Evolutionary conservation across 257 asterid species (phyloP).

Genomic region (Coffea eugenioides): DNA sequence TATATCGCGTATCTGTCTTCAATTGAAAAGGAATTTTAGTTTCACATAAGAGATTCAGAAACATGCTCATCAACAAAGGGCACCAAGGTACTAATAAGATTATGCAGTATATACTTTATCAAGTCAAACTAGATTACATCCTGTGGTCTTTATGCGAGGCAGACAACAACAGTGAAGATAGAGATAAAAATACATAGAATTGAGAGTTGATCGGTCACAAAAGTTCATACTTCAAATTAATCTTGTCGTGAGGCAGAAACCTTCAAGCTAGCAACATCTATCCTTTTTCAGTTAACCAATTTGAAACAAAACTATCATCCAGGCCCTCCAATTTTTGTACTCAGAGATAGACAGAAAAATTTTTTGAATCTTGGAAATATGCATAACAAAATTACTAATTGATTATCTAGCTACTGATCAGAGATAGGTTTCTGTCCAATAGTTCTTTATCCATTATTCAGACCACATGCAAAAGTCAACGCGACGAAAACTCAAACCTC

Average conservation of each 20-base stretch:
- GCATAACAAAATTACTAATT: not conserved
- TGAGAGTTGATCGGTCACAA: not conserved
- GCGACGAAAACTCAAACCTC: slow-evolving; percentile 50
- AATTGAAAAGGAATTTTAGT: not conserved
- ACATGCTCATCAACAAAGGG: not conserved
- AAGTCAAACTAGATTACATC: not conserved
- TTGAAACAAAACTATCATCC: too few species aligned
- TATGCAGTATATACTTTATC: not conserved
- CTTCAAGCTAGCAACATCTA: too few species aligned
- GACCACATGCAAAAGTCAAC: not conserved
- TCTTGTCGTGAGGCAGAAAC: not conserved
- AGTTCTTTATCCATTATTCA: not conserved
- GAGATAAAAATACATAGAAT: not conserved
- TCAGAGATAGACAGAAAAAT: too few species aligned
- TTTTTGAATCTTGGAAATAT: too few species aligned
- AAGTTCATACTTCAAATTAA: not conserved
- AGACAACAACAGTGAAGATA: not conserved
- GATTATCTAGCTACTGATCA: not conserved
- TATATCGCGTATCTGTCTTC: not conserved
- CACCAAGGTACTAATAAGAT: not conserved
- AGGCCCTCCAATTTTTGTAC: too few species aligned
- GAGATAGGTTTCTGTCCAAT: too few species aligned
- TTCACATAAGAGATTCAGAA: not conserved
- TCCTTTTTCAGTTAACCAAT: too few species aligned
- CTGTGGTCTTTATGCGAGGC: not conserved